A percentile compares a stretch with the other conserved stretches of the same genome.
These are phyloP conservation scores for Verticillium nubilum DNA, from an alignment of 2,329 filamentous ascomycete genomes.

Conservation along the genomic window DNA sequence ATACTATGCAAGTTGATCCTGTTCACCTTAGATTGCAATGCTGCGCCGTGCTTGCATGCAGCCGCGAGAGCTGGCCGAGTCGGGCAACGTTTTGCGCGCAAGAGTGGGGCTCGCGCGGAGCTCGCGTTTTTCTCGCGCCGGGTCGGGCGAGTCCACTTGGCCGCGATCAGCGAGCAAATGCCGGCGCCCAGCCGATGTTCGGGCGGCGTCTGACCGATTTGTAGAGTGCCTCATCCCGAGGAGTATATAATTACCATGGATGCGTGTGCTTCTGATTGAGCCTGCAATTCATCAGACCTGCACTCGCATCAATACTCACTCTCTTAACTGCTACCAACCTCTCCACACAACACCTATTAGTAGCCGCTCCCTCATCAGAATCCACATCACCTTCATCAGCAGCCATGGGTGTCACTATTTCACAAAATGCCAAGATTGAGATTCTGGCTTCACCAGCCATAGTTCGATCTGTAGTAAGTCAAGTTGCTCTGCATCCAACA, in stretches of 20 bases:
- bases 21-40: too few relatives aligned
- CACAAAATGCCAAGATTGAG: background rate
- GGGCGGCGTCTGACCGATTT: too few relatives aligned
- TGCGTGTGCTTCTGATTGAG: too few relatives aligned
- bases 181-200: background rate
- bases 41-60: background rate
- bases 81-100: background rate
- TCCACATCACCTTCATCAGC: background rate
- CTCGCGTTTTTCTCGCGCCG: background rate
- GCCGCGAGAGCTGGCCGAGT: background rate
- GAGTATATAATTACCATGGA: too few relatives aligned
- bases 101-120: background rate
- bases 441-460: background rate
- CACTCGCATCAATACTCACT: too few relatives aligned
- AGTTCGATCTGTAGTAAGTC: background rate
- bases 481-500: background rate
- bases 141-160: background rate
- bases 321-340: too few relatives aligned
- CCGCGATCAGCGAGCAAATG: background rate
- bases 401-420: background rate
- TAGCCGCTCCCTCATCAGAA: background rate
- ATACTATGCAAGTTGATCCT: too few relatives aligned
- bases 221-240: too few relatives aligned
- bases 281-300: too few relatives aligned
- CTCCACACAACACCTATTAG: background rate